A percentile compares a stretch with the other conserved stretches of the same genome.
Conservation (phyloP, 2,329 filamentous ascomycete species). For the Pestalotiopsis sp. region DNA sequence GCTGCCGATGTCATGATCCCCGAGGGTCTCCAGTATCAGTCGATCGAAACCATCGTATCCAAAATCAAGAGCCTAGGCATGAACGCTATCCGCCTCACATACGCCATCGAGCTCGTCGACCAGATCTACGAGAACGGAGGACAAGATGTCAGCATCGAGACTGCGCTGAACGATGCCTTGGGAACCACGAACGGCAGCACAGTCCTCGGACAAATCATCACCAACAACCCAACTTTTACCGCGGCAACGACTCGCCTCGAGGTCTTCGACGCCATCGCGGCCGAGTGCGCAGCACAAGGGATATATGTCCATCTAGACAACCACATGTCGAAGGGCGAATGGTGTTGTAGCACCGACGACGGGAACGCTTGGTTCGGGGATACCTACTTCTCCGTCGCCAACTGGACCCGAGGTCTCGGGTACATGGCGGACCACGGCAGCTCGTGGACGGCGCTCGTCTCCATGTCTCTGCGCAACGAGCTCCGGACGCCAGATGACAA, state of each 20-base stretch:
- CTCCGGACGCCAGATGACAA: conserved; percentile 46
- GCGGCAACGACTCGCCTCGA: conserved; percentile 47
- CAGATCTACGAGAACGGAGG: conserved; percentile 54
- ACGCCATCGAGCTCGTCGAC: conserved; percentile 66
- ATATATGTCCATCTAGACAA: conserved; percentile 65
- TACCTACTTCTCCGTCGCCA: conserved; percentile 56
- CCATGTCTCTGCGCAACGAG: conserved; percentile 58
- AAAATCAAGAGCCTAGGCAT: conserved; percentile 63
- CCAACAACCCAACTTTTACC: conserved; percentile 60
- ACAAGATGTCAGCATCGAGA: conserved; percentile 46
- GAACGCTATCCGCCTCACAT: conserved; percentile 66
- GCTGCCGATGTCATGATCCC: conserved; percentile 64
- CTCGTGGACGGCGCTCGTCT: conserved; percentile 48
- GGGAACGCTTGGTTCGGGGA: conserved; percentile 67
- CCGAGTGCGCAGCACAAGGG: conserved; percentile 55
- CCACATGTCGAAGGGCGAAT: conserved; percentile 59
- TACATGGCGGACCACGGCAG: conserved; percentile 64
- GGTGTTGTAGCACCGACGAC: conserved; percentile 59
- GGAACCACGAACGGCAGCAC: conserved; percentile 53
- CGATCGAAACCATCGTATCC: conserved; percentile 55
- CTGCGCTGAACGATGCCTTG: conserved; percentile 45
- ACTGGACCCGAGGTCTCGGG: conserved; percentile 61
- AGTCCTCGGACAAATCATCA: conserved; percentile 52
- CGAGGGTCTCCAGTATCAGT: conserved; percentile 66
- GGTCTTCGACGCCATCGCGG: conserved; percentile 65